Base-by-base conservation (phyloP, 1,139 yeast species). In the Meyerozyma athensensis region DNA sequence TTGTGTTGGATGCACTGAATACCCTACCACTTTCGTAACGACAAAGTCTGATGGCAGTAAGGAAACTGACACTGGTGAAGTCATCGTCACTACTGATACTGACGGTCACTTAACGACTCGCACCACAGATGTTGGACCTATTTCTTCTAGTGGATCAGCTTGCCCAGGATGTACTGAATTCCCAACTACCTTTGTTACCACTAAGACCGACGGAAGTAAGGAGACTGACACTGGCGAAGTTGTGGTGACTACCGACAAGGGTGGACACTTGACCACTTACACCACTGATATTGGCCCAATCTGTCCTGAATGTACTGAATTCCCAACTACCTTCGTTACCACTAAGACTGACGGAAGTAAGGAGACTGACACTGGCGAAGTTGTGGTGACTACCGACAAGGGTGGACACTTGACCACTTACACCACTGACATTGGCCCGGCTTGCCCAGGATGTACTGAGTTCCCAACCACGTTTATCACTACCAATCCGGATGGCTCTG, bases 151-250 rank as follows among this genome's bases (percentile, higher is more conserved):
- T n/a, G n/a, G n/a, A n/a, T n/a, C n/a, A n/a, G n/a, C n/a, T n/a
- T n/a, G 30, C 7, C 30, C 30, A 26, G 23, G 9, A 26, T 7
- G 23, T 16, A 34, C 43, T 16, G 36, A 33, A 26, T 33, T 31
- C 38, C 32, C 31, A 13, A 13, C 31, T 19, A 28, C 31, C n/a
- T 28, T 16, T 12, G 31, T 28, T 8, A 28, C 28, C n/a, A 24
- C 28, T 10, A 10, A n/a, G 7, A 6, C 28, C 6, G 28, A 24
- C 22, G 45, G 40, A 10, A 9, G 35, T 19, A 30, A 28, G 21
- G 17, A 26, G 13, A 40, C 45, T 20, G 42, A 33, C 9, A 33
- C 39, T 10, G 40, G 30, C 10, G 43, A 19, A 19, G 43, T 40
- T 14, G 19, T 33, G 23, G 38, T 33, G 5, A 30, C 45, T 7